Base-by-base conservation (phyloP, 1,139 yeast genomes). In the Pichia sp. region DNA sequence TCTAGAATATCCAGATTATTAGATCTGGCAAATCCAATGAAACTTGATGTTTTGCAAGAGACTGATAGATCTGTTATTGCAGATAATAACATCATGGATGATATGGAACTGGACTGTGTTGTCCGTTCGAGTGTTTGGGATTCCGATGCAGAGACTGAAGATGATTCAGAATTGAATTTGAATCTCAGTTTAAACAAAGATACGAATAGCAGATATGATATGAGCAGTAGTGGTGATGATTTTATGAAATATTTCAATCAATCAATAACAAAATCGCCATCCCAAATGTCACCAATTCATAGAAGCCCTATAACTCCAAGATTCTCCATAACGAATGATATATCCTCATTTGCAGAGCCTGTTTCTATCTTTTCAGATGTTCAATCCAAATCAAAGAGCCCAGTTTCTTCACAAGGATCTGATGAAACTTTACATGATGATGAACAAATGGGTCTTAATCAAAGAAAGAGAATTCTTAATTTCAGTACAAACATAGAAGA, bases 111-210 rank as follows among this genome's bases (percentile, higher is more conserved):
- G 1, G 56, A 53, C 40, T 53, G 54, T 34, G 52, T 53, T 11
- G 53, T 53, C 10, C 48, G 56, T 37, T 46, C 55, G 15, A 53
- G 42, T 32, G 34, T 36, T 11, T 54, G 53, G 45, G 58, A 52
- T 21, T 56, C 54, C 4, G 58, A 53, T 21, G 34, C 38, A 1
- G 54, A 53, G n/a, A 44, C 49, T 4, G 51, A 45, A 17, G 52
- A 52, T 21, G 46, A 34, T 19, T 21, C 33, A 12, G 51, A 45
- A 4, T 11, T 46, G 15, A 46, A 45, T 11, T 24, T 44, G 8
- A 38, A 46, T 31, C 7, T 28, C 7, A 14, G 9, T 11, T 17
- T 14, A 33, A 21, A 37, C 17, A 19, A 42, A 20, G 31, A 38
- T 28, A 40, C 18, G 4, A 14, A 40, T 15, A 24, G 27, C 27